Conservation (phyloP, 352 stramenopile species). For the Pythium chondricola region DNA sequence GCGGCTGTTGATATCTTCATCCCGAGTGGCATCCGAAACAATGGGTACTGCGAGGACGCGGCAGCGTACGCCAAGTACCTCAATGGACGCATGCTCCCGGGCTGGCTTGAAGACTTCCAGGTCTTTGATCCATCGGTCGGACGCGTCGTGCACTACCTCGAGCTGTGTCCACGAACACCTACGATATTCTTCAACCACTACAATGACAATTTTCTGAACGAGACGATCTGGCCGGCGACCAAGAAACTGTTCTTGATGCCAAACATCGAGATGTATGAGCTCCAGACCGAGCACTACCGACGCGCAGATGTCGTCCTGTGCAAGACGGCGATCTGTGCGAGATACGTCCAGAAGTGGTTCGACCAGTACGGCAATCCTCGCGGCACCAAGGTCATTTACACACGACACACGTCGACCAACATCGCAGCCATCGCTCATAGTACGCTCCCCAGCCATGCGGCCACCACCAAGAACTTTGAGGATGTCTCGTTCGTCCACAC, state of each 20-base stretch:
- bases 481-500: slow-evolving; percentile 42
- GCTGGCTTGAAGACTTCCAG: slow-evolving; percentile 17
- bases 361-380: slow-evolving; percentile 43
- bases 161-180: slow-evolving; percentile 23
- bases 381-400: slow-evolving; percentile 41
- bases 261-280: slow-evolving; percentile 39
- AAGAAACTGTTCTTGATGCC: slow-evolving; percentile 22
- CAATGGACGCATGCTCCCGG: slow-evolving; percentile 23
- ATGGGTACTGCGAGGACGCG: too few species aligned
- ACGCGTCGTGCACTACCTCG: slow-evolving; percentile 18
- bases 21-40: too few species aligned
- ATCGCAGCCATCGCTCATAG: slow-evolving; percentile 13
- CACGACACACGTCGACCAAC: slow-evolving; percentile 51
- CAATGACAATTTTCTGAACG: slow-evolving; percentile 13
- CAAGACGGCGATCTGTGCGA: slow-evolving; percentile 38
- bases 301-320: slow-evolving; percentile 39
- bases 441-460: background rate
- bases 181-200: slow-evolving; percentile 32
- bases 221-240: slow-evolving; percentile 11
- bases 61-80: too few species aligned
- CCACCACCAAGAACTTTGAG: slow-evolving; percentile 26
- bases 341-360: slow-evolving; percentile 39
- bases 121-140: slow-evolving; percentile 11
- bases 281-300: slow-evolving; percentile 37
- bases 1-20: too few species aligned